Evolutionary conservation across 2,329 filamentous ascomycete genomes (phyloP).

Genomic region (Dichotomopilus funicola): DNA sequence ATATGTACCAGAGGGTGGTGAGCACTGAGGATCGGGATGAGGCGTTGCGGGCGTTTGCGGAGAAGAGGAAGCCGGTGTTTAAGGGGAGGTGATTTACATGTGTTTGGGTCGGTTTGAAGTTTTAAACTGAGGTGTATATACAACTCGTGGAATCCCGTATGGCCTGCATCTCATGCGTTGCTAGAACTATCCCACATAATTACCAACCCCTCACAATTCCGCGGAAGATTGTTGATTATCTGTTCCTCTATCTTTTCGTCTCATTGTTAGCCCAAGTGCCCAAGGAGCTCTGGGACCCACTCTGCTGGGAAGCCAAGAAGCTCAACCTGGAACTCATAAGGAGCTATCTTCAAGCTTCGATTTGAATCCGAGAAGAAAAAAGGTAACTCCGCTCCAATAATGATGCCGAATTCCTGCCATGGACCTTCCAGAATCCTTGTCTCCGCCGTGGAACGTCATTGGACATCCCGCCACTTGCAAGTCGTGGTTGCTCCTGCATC

Average conservation of each 20-base stretch:
- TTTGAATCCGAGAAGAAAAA: too few species aligned
- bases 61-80: slow-evolving; percentile 56
- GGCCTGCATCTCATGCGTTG: too few species aligned
- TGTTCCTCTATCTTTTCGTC: too few species aligned
- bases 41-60: slow-evolving; percentile 74
- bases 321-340: not conserved
- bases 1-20: slow-evolving; percentile 78
- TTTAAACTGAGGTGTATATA: not conserved
- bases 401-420: not conserved
- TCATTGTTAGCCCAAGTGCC: too few species aligned
- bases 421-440: not conserved
- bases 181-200: too few species aligned
- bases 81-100: slow-evolving; percentile 40
- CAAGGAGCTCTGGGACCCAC: too few species aligned
- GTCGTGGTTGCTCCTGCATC: not conserved
- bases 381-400: too few species aligned
- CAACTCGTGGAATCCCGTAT: too few species aligned
- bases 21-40: slow-evolving; percentile 81
- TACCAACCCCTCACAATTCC: too few species aligned
- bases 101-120: not conserved
- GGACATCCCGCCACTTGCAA: not conserved
- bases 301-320: not conserved
- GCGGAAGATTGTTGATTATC: too few species aligned
- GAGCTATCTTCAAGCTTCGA: not conserved
- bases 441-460: slow-evolving; percentile 9